Base-by-base conservation (phyloP, 257 asterid species). In the Solanum virginianum region DNA sequence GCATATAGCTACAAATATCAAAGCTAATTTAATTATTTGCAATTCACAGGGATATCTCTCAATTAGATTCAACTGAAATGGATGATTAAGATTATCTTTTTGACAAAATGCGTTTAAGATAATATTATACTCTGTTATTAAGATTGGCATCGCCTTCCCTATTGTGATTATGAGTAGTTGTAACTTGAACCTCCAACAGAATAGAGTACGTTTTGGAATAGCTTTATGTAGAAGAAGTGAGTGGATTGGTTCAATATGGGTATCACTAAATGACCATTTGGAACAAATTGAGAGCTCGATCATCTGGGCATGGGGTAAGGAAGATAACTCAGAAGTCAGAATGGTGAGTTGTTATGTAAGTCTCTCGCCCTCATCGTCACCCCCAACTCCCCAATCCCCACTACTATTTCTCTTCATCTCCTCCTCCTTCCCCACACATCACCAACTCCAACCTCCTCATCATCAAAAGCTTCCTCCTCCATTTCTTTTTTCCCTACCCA, bases 351-450 rank as follows among this genome's bases (percentile, higher is more conserved):
- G 82, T 81, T 56, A 69, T 70, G 88, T 75, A 63, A 77, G 82
- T 79, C 65, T 24, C 45, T 24, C 59, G 22, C 24, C 75, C 10
- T 69, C 83, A 2, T 55, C 85, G 4, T 22, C 71, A 3, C 80
- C 90, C 2, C 54, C 85, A 56, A 56, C 88, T 65, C 80, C 85
- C 14, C 71, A 77, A 53, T 75, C 89, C 54, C 87, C 87, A 11
- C 18, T 86, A 84, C 84, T 47, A 18, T 75, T 36, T 77, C 60
- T 85, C 88, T 18, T 85, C 88, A 1, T 75, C 85, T 29, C 82
- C 84, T 1, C 57, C 87, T 36, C 57, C 81, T 18, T 71, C 80
- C 4, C 85, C 88, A 16, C 85, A 72, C 82, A 86, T 83, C 85
- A 45, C 43, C 81, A 60, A 24, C 55, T 66, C 56, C 82, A 77